These are phyloP conservation scores for Dendrostoma leiphaemia DNA, from an alignment of 2,329 filamentous ascomycete genomes.

Conservation along the genomic window DNA sequence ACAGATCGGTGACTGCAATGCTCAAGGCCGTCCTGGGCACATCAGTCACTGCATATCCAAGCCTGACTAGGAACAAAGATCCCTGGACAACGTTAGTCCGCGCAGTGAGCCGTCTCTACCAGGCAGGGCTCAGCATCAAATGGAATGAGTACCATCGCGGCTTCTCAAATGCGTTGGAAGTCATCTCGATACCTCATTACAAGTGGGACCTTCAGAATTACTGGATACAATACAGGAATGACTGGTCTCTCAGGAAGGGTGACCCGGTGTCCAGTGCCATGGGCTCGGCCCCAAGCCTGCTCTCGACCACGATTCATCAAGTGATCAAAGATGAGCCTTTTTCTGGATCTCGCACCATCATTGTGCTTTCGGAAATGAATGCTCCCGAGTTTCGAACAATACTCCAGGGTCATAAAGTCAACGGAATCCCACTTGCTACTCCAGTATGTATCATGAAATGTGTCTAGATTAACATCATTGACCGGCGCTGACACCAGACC, in stretches of 20 bases:
- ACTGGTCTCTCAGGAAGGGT: slow-evolving; percentile 11
- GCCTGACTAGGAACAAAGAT: not conserved
- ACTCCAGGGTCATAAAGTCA: slow-evolving; percentile 5
- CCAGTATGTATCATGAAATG: not conserved
- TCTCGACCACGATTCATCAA: slow-evolving; percentile 5
- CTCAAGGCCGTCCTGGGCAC: not conserved
- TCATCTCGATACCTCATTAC: slow-evolving; percentile 5
- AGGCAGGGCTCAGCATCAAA: not conserved
- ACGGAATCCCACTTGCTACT: not conserved
- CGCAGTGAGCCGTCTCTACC: not conserved
- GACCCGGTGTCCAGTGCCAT: not conserved
- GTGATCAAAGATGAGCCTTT: not conserved
- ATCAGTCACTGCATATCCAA: not conserved
- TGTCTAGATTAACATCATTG: not conserved
- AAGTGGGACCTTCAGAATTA: slow-evolving; percentile 11
- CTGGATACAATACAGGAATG: slow-evolving; percentile 13
- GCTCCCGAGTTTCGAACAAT: not conserved
- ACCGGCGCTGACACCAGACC: too few relatives aligned
- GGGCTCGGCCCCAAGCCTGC: not conserved
- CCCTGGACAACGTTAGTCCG: not conserved
- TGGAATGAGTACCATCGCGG: slow-evolving; percentile 6
- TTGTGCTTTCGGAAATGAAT: not conserved
- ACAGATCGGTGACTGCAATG: not conserved
- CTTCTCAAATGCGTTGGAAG: not conserved
- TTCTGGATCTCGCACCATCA: not conserved